Evolutionary conservation across 495 filamentous ascomycete genomes (phyloP).

Genomic region (Annulohypoxylon maeteangense): DNA sequence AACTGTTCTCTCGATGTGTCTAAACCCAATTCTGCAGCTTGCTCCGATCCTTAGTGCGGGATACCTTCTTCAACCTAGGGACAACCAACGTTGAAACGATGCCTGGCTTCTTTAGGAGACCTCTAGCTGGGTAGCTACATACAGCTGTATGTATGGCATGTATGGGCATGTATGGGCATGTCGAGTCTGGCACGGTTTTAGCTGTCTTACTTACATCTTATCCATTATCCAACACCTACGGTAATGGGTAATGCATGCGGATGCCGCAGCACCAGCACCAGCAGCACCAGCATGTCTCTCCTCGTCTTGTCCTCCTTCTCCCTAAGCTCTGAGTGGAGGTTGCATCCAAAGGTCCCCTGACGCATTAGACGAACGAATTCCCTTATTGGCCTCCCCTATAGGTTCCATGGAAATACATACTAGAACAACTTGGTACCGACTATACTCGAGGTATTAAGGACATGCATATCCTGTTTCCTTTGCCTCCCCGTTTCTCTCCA

Average conservation of each 20-base stretch:
- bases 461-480: conserved; percentile 41
- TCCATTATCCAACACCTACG: conserved; percentile 14
- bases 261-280: no score
- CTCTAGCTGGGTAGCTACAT: conserved; percentile 3
- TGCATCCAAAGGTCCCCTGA: conserved; percentile 35
- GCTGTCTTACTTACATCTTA: neutral
- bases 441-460: conserved; percentile 45
- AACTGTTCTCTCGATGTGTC: conserved; percentile 28
- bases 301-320: conserved; percentile 10
- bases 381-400: conserved; percentile 33
- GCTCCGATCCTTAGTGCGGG: conserved; percentile 36
- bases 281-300: neutral
- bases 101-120: conserved; percentile 5
- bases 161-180: conserved; percentile 12
- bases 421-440: conserved; percentile 19
- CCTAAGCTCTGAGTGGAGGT: conserved; percentile 38
- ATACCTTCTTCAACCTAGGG: conserved; percentile 27
- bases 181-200: neutral
- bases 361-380: conserved; percentile 29
- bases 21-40: conserved; percentile 40
- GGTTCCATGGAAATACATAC: neutral
- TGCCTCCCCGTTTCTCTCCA: conserved; percentile 34
- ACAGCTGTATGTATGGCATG: neutral
- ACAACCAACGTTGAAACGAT: conserved; percentile 36
- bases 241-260: conserved; percentile 14